A percentile compares a stretch with the other conserved stretches of the same genome.
These are phyloP conservation scores for Graphium sp. DNA, from an alignment of 2,329 filamentous ascomycete species.

Conservation along the genomic window DNA sequence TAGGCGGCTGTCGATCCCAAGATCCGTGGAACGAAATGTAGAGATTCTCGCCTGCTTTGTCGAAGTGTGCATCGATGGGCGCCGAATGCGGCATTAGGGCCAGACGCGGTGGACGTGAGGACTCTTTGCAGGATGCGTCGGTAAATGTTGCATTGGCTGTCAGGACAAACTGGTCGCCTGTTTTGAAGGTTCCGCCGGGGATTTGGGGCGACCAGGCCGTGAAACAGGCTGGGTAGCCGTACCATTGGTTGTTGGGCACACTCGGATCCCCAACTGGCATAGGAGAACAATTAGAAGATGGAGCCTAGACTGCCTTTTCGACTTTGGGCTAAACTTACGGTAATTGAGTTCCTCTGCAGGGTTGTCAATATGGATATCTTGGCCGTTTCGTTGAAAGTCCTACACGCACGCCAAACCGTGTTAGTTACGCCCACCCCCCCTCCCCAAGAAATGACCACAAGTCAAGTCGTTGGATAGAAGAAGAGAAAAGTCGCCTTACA, in stretches of 20 bases:
- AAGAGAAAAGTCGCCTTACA: constrained; percentile 2
- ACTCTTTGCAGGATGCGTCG: constrained; percentile 16
- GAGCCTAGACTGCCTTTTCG: not conserved
- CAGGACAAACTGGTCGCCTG: constrained; percentile 19
- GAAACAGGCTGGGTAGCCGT: constrained; percentile 46
- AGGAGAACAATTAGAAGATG: not conserved
- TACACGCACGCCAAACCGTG: not conserved
- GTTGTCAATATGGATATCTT: constrained; percentile 41
- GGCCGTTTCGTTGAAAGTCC: constrained; percentile 28
- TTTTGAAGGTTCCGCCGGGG: constrained; percentile 12
- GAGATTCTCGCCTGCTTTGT: constrained; percentile 27
- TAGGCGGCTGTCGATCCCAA: constrained; percentile 24
- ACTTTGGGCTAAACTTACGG: constrained; percentile 14
- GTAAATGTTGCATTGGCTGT: constrained; percentile 16
- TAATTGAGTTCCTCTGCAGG: constrained; percentile 52
- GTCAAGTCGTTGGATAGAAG: too few relatives aligned
- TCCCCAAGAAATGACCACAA: not conserved
- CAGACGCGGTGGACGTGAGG: constrained; percentile 23
- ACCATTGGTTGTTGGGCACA: constrained; percentile 15
- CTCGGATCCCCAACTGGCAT: constrained; percentile 13
- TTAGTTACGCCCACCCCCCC: not conserved
- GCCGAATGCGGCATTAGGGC: constrained; percentile 42
- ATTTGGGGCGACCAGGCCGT: constrained; percentile 30
- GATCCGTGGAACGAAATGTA: constrained; percentile 46
- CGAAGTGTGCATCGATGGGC: constrained; percentile 44